Evolutionary conservation across 306 rosid species (phyloP), one percentile per base, ranked within the genome.

Genomic region (Oemleria cerasiformis): DNA sequence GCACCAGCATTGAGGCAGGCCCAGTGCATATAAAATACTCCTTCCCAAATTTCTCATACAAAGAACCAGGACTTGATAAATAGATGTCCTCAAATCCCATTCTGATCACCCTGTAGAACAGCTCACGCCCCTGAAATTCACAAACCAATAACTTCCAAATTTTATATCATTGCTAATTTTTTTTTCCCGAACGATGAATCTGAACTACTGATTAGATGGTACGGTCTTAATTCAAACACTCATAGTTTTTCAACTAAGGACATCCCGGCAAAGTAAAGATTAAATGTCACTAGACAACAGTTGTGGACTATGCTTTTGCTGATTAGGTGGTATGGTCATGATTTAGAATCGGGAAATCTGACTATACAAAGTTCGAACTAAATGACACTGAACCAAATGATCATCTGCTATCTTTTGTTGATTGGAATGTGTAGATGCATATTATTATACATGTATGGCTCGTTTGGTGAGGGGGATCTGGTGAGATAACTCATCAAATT

Each of bases 21-120:
- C 98, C 97, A 19, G 96, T 94, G 87, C 98, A 94, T 41, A 88
- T 77, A 77, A 94, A 94, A 62, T 89, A 85, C 61, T 89, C 96
- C 40, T 86, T 82, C 14, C 98, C 98, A 75, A 75, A 86, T 80
- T 94, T 94, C 65, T 83, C 80, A 5, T 89, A 87, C 70, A 84
- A 71, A 2, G 97, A 89, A 81, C 98, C 98, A 36, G 97, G 98
- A 70, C 97, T 94, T 6, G 87, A 84, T 60, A 94, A 75, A 81
- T 89, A 89, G 48, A 87, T 94, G 75, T 94, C 98, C 78, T 94
- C 96, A 81, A 89, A 94, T 15, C 98, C 97, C 91, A 94, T 91
- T 72, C 96, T 78, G 87, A 94, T 87, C 69, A 94, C 90, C 84
- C 98, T 86, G 77, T 84, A 94, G 86, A 75, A 82, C 25, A 94